Percentiles rank a stretch among this genome's conserved stretches.
These are phyloP conservation scores for Fraxinus cuspidata DNA, from an alignment of 257 asterid species.

Conservation along the genomic window DNA sequence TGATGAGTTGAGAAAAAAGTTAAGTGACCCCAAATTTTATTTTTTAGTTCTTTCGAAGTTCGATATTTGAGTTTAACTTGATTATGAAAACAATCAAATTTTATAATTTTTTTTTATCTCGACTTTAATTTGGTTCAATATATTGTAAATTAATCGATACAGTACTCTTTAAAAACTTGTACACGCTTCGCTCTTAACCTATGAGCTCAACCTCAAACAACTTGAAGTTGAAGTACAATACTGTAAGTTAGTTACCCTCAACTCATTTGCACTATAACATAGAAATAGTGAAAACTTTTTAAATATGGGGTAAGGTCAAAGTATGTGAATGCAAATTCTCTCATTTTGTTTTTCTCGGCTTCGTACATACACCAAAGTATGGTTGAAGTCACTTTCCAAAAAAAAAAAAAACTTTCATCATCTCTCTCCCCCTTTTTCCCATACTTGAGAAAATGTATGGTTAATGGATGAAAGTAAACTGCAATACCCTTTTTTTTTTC, in stretches of 20 bases:
- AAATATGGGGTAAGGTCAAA: slow-evolving; percentile 16
- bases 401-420: slow-evolving; percentile 34
- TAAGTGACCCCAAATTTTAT: too few relatives aligned
- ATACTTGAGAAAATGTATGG: slow-evolving; percentile 49
- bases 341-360: slow-evolving; percentile 16
- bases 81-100: too few relatives aligned
- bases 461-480: slow-evolving; percentile 41
- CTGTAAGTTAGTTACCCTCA: neutral
- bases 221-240: too few relatives aligned
- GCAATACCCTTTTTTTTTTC: slow-evolving; percentile 33
- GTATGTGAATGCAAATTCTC: neutral
- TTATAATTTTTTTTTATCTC: too few relatives aligned
- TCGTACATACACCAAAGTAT: slow-evolving; percentile 32
- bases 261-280: slow-evolving; percentile 20
- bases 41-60: too few relatives aligned
- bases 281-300: slow-evolving; percentile 26
- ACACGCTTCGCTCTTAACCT: too few relatives aligned
- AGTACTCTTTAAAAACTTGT: too few relatives aligned
- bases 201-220: too few relatives aligned
- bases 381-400: slow-evolving; percentile 51
- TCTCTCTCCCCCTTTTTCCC: slow-evolving; percentile 58
- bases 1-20: too few relatives aligned
- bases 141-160: too few relatives aligned
- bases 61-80: too few relatives aligned
- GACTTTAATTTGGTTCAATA: too few relatives aligned